Conservation (phyloP, 352 stramenopile species). For the Pythium utonaiense region DNA sequence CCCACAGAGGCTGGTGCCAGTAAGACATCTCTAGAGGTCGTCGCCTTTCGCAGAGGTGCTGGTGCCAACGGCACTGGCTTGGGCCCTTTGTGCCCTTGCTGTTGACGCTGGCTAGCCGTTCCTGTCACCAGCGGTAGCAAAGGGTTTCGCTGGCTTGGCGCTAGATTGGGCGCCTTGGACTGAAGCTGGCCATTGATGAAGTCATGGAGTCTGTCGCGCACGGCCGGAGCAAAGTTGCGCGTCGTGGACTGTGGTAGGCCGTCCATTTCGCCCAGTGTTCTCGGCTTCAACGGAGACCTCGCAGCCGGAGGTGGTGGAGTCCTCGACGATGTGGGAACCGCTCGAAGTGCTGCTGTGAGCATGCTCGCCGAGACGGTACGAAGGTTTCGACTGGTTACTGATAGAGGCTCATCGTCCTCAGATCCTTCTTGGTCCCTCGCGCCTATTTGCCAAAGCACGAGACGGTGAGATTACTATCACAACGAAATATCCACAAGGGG, state of each 20-base stretch:
- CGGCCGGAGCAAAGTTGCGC: not conserved
- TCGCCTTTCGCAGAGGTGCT: not conserved
- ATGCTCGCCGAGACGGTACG: not conserved
- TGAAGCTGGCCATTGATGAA: conserved; percentile 12
- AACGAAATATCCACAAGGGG: no score
- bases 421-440: not conserved
- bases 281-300: not conserved
- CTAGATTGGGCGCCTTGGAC: not conserved
- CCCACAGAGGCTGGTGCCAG: not conserved
- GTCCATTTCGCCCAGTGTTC: not conserved
- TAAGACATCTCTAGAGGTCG: not conserved
- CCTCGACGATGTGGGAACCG: not conserved
- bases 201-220: not conserved
- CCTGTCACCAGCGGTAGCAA: not conserved
- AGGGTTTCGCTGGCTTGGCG: not conserved
- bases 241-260: not conserved
- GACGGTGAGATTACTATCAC: not conserved
- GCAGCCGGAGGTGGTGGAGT: not conserved
- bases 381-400: not conserved
- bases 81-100: not conserved
- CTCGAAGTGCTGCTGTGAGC: not conserved
- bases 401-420: conserved; percentile 19
- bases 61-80: not conserved
- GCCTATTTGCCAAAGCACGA: not conserved
- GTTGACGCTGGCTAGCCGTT: not conserved